Percentiles rank a stretch among this genome's conserved stretches.
Evolutionary conservation across 75 land plant species (phyloP).

Genomic region (Isoetes taiwanensis): DNA sequence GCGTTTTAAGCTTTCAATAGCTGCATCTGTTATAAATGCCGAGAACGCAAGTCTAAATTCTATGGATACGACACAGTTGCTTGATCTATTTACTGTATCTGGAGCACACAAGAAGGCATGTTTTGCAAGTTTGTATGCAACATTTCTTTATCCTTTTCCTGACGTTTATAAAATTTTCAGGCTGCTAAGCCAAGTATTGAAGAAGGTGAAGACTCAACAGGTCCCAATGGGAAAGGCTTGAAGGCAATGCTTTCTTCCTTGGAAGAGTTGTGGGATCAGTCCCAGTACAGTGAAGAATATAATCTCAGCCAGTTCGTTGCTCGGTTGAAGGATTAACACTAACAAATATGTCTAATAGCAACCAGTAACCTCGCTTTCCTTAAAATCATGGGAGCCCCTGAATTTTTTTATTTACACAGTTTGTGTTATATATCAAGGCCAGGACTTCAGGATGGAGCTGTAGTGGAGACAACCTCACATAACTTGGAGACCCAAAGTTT

Average conservation of each 20-base stretch:
- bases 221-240: slow-evolving; percentile 41
- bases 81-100: slow-evolving; percentile 76
- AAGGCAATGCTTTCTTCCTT: slow-evolving; percentile 66
- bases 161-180: slow-evolving; percentile 32
- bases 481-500: too few relatives aligned
- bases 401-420: too few relatives aligned
- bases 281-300: slow-evolving; percentile 94
- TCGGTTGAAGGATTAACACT: slow-evolving; percentile 41
- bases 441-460: too few relatives aligned
- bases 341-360: too few relatives aligned
- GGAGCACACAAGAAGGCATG: slow-evolving; percentile 49
- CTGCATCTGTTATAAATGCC: slow-evolving; percentile 78
- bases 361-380: too few relatives aligned
- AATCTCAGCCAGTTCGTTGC: slow-evolving; percentile 75
- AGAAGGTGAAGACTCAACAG: slow-evolving; percentile 16
- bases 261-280: slow-evolving; percentile 96
- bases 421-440: too few relatives aligned
- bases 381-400: too few relatives aligned
- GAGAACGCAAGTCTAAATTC: slow-evolving; percentile 90
- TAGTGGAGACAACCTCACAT: too few relatives aligned
- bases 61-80: slow-evolving; percentile 92
- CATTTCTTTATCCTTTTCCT: not conserved
- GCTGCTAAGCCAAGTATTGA: slow-evolving; percentile 21
- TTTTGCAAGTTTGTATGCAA: too few relatives aligned
- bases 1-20: slow-evolving; percentile 81